Evolutionary conservation across 192 early-diverging fungal genomes (phyloP), one percentile per base, ranked within the genome.

Genomic region (Dispira simplex): DNA sequence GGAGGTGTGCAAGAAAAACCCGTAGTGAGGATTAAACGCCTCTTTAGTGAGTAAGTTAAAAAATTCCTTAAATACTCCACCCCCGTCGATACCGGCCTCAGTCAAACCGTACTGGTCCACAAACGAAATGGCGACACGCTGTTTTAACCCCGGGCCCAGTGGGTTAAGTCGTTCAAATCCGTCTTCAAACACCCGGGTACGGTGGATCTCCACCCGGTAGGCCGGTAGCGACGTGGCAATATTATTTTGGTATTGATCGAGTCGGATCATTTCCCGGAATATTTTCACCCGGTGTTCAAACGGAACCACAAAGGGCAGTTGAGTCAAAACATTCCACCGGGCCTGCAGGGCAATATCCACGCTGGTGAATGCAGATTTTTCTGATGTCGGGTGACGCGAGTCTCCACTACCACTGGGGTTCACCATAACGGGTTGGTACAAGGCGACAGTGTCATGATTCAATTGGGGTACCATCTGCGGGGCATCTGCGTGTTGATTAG

Each of bases 11-110:
- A 76, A 67, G 46, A 92, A 92, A 47, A 90, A 66, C 0, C 84
- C 87, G 67, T 74, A 77, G 46, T 80, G 73, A 20, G 82, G 78
- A 72, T 88, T 79, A 65, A 92, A 92, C 6, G 89, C 88, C 65
- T 94, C 84, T 39, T 68, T 76, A 0, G 81, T 73, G 20, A 88
- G 67, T 48, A 80, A 83, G 58, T 89, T 95, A 45, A 98, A 73
- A 65, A 98, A 98, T 73, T 98, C 95, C 52, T 98, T 98, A 69
- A 98, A 98, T 12, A 98, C 85, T 44, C 95, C 94, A 32, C 93
- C 92, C 54, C 95, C 95, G 69, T 98, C 95, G 65, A 98, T 90
- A 0, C 95, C 95, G 12, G 89, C 90, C 67, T 98, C 95, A 12
- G 68, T 70, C 39, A 92, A 71, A 0, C 92, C 92, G 64, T 87